These are phyloP conservation scores for Venturia effusa DNA, from an alignment of 2,329 filamentous ascomycete genomes.

Conservation along the genomic window DNA sequence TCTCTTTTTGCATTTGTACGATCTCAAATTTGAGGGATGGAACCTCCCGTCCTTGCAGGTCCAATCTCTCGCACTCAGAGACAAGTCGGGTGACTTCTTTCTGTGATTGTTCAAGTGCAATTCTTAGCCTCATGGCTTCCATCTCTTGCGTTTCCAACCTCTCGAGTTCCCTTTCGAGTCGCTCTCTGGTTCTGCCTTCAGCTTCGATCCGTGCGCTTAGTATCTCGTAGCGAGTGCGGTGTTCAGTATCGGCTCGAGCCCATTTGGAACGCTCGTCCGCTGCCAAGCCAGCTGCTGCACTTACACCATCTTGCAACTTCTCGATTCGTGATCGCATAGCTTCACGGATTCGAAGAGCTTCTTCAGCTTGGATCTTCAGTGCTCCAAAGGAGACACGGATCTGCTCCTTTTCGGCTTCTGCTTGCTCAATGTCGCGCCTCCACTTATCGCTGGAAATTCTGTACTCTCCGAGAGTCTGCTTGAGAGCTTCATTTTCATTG, in stretches of 20 bases:
- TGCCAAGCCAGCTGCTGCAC: slow-evolving; percentile 64
- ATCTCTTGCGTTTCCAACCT: slow-evolving; percentile 49
- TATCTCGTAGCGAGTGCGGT: slow-evolving; percentile 42
- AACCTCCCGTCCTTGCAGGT: slow-evolving; percentile 59
- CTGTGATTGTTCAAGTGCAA: slow-evolving; percentile 59
- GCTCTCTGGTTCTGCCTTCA: slow-evolving; percentile 31
- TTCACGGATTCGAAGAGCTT: slow-evolving; percentile 75
- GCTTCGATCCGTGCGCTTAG: slow-evolving; percentile 42
- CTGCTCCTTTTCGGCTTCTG: slow-evolving; percentile 55
- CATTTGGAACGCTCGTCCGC: slow-evolving; percentile 72
- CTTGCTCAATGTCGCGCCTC: slow-evolving; percentile 46
- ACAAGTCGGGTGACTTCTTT: slow-evolving; percentile 54
- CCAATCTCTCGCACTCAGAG: slow-evolving; percentile 40
- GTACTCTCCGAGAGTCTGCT: slow-evolving; percentile 54
- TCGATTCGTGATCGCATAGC: slow-evolving; percentile 76
- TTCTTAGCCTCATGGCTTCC: slow-evolving; percentile 58
- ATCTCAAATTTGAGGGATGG: slow-evolving; percentile 33
- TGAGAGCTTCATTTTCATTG: slow-evolving; percentile 49
- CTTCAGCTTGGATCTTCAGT: slow-evolving; percentile 68
- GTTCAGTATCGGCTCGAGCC: slow-evolving; percentile 55
- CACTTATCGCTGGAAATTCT: slow-evolving; percentile 48
- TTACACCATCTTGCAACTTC: slow-evolving; percentile 79
- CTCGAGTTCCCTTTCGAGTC: slow-evolving; percentile 36
- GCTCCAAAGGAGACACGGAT: slow-evolving; percentile 63
- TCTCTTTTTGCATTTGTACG: slow-evolving; percentile 40